Evolutionary conservation across 768 basidiomycete species (phyloP), one percentile per base, ranked within the genome.

Genomic region (Calocybe indica): DNA sequence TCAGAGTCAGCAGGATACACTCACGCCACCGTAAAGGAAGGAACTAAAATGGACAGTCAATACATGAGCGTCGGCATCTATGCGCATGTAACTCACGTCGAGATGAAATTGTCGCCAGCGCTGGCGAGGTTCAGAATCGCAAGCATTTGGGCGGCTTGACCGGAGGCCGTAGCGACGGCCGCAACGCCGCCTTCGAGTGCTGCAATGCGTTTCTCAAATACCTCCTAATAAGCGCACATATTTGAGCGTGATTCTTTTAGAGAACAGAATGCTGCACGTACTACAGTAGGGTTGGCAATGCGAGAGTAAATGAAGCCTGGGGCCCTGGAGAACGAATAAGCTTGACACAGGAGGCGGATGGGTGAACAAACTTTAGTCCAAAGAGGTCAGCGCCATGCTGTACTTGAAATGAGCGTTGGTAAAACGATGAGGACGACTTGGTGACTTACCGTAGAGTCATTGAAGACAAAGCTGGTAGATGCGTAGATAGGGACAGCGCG

Each of bases 401-500:
- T 7, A 41, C 2, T 33, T 10, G 13, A 28, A 35, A 11, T 15
- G 9, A 38, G 6, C 22, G 41, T 22, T 31, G 12, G 2, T 5
- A 35, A 8, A 11, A 4, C 0, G 43, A 35, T 30, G 12, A 29
- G 15, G 41, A 30, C 13, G 29, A 3, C 13, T 31, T 34, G 11
- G 41, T 6, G 34, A 65, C 73, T 41, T 57, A 83, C 81, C 55
- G 77, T 73, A 39, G 83, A 79, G 59, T 84, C 69, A 56, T 88
- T 81, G 72, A 88, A 89, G 13, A 80, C 78, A 51, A 81, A 89
- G 54, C 80, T 81, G 3, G 85, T 83, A 10, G 82, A 68, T 0
- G 85, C 79, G 49, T 88, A 89, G 57, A 92, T 88, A 0, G 89
- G 89, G 0, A 80, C 78, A 2, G 88, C 89, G 2, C 88, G 77